These are phyloP conservation scores for Acorus gramineus DNA, from an alignment of 106 monocot genomes.

Conservation along the genomic window DNA sequence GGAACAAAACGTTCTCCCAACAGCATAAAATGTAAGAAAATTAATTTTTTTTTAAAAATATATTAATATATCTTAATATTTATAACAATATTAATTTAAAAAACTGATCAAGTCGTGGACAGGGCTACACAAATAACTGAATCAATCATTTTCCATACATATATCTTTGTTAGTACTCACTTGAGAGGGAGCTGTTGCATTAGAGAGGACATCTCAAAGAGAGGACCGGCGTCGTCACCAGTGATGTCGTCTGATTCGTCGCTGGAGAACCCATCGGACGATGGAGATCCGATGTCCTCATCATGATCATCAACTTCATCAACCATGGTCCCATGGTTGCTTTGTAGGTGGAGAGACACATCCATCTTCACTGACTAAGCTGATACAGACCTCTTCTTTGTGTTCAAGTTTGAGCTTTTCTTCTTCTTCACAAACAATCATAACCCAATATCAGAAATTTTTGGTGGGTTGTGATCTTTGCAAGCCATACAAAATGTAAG, in stretches of 20 bases:
- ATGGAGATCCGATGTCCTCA: conserved; percentile 11
- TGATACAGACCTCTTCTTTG: too few species aligned
- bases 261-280: conserved; percentile 4
- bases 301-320: conserved; percentile 7
- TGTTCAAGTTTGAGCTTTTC: too few species aligned
- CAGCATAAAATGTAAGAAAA: too few species aligned
- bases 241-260: conserved; percentile 13
- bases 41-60: too few species aligned
- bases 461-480: too few species aligned
- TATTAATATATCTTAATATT: neutral
- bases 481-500: too few species aligned
- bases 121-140: too few species aligned
- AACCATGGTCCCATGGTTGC: conserved; percentile 20
- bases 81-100: neutral
- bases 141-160: too few species aligned
- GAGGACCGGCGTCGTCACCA: conserved; percentile 17
- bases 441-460: too few species aligned
- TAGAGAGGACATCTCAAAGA: conserved; percentile 41
- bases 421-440: too few species aligned
- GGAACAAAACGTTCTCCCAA: too few species aligned
- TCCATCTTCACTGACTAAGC: conserved; percentile 7
- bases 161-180: conserved; percentile 9
- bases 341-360: conserved; percentile 11
- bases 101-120: too few species aligned
- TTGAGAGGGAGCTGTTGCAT: conserved; percentile 31